These are phyloP conservation scores for Salvia splendens DNA, from an alignment of 257 asterid genomes.

Conservation along the genomic window DNA sequence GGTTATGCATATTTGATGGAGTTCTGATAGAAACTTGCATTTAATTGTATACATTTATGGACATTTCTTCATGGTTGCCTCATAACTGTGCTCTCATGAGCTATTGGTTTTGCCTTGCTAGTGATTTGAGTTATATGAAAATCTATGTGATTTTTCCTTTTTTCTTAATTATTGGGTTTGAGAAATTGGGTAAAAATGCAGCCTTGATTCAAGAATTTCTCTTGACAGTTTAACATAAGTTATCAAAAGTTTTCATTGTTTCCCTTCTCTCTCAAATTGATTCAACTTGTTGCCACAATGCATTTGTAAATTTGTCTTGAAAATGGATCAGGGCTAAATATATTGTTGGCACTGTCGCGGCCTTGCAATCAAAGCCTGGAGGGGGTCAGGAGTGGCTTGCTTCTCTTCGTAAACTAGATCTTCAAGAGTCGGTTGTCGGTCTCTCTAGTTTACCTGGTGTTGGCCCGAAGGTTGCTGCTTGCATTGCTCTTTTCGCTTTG, in stretches of 20 bases:
- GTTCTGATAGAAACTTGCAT: conserved; percentile 14
- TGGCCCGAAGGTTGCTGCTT: conserved; percentile 99
- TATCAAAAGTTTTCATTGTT: background rate
- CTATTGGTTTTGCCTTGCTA: background rate
- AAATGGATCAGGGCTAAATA: conserved; percentile 78
- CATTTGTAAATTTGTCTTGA: conserved; percentile 12
- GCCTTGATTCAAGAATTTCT: no score
- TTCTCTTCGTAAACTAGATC: conserved; percentile 72
- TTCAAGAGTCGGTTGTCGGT: conserved; percentile 64
- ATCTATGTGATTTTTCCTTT: no score
- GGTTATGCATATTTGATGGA: background rate
- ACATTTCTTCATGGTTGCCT: conserved; percentile 3
- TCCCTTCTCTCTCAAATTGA: conserved; percentile 2
- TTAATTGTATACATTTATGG: background rate
- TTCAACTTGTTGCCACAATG: background rate
- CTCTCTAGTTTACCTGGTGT: conserved; percentile 85
- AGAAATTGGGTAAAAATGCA: no score
- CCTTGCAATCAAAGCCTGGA: conserved; percentile 72
- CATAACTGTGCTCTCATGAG: background rate
- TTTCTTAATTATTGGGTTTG: no score
- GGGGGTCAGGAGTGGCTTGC: conserved; percentile 91
- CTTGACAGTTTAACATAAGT: no score
- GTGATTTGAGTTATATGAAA: no score
- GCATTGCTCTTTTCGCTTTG: conserved; percentile 87
- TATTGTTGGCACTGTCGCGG: conserved; percentile 77